Evolutionary conservation across 2,329 filamentous ascomycete genomes (phyloP), one percentile per base, ranked within the genome.

Genomic region (Neonectria neomacrospora): DNA sequence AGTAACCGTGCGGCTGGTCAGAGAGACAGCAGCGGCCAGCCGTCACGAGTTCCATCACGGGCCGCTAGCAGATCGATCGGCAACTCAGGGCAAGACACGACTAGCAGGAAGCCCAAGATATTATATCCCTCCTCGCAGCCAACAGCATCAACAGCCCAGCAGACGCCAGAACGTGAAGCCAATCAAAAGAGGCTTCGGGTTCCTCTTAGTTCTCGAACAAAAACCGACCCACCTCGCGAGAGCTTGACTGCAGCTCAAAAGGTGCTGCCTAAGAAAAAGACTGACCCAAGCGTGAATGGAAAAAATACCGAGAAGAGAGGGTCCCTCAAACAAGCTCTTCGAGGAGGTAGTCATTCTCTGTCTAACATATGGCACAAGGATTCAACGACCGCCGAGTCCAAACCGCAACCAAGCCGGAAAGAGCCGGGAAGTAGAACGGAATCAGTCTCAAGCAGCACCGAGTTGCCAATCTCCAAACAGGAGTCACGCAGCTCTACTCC

Each of bases 301-400:
- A 68, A 69, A 61, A 61, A 50, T 1, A 53, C 61, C 10, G 84
- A 86, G 50, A 86, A 83, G 69, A 85, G 77, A 63, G 71, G 75
- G 1, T 76, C 82, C 1, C 74, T 88, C 44, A 82, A 84, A 37
- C 82, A 83, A 57, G 86, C 80, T 3, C 73, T 89, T n/a, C 85
- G 79, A 58, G 85, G 83, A 59, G 79, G 83, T 7, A 78, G 79
- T 22, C 80, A 83, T 37, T 79, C 81, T 1, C 71, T 87, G 7
- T 80, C 83, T 0, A 83, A 78, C 60, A 75, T 87, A 0, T 82
- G 84, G 75, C 81, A 77, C 56, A 86, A 83, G 54, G 84, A 87
- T n/a, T 67, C 76, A 0, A 67, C 74, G 22, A 57, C 69, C 2
- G 41, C 73, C 47, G 66, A 75, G 20, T 53, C 63, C 34, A 77